Conservation (phyloP, 345 rosid species). For the Populus ilicifolia region DNA sequence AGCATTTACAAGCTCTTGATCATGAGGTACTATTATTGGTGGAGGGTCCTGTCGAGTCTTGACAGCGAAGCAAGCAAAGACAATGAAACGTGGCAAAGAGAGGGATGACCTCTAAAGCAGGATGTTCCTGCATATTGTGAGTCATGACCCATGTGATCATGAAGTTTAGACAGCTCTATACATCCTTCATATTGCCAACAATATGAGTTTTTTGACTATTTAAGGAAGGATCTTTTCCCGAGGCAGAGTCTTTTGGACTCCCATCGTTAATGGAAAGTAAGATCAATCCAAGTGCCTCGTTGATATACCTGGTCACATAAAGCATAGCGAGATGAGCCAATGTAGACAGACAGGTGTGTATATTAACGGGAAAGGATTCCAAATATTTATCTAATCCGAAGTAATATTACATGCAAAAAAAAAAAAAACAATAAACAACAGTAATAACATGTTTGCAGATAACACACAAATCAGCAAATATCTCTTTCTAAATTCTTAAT, state of each 20-base stretch:
- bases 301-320: conserved; percentile 58
- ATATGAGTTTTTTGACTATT: conserved; percentile 8
- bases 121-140: conserved; percentile 32
- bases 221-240: conserved; percentile 26
- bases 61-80: conserved; percentile 25
- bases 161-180: conserved; percentile 31
- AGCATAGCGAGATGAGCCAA: neutral
- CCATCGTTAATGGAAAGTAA: conserved; percentile 53
- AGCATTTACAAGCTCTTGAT: neutral
- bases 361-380: neutral
- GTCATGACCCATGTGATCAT: conserved; percentile 23
- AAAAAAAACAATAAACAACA: neutral
- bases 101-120: conserved; percentile 59
- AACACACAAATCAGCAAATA: neutral
- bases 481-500: too few relatives aligned
- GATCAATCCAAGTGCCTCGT: conserved; percentile 71
- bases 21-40: neutral
- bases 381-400: neutral
- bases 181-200: conserved; percentile 30
- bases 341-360: neutral
- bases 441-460: neutral
- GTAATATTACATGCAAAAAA: neutral
- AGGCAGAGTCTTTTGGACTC: conserved; percentile 33
- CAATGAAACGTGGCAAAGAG: conserved; percentile 12
- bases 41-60: conserved; percentile 6